A percentile compares a stretch with the other conserved stretches of the same genome.
Evolutionary conservation across 1,284 basidiomycete genomes (phyloP).

Genomic region (Boletellus sp.): DNA sequence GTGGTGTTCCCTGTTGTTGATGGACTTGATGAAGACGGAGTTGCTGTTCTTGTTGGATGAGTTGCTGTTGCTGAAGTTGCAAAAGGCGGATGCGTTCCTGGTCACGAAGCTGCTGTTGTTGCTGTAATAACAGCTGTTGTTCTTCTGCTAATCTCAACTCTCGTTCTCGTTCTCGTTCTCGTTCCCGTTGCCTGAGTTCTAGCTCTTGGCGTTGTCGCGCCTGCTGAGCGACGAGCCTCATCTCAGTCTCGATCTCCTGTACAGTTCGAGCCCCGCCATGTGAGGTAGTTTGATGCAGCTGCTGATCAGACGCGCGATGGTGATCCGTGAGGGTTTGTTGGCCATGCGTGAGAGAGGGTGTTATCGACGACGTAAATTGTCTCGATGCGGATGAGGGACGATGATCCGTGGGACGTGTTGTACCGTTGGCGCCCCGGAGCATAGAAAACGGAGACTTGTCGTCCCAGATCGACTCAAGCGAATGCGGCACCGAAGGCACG

Average conservation of each 20-base stretch:
- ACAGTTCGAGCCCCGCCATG: conserved; percentile 69
- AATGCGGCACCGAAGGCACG: conserved; percentile 32
- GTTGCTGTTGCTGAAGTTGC: conserved; percentile 39
- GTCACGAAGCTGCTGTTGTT: conserved; percentile 36
- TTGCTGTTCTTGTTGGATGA: conserved; percentile 34
- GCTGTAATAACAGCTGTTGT: conserved; percentile 36
- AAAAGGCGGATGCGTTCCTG: conserved; percentile 38
- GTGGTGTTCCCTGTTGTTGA: conserved; percentile 54
- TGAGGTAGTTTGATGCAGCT: conserved; percentile 28
- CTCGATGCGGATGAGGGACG: conserved; percentile 26
- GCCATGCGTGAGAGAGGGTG: conserved; percentile 16
- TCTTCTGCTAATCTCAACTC: conserved; percentile 37
- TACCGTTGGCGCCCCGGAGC: conserved; percentile 54
- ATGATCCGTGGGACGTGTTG: conserved; percentile 36
- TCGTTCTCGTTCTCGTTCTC: conserved; percentile 28
- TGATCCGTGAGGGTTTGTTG: conserved; percentile 23
- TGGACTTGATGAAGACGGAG: conserved; percentile 39
- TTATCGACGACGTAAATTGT: conserved; percentile 21
- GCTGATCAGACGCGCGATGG: conserved; percentile 32
- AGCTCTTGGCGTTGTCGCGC: conserved; percentile 37
- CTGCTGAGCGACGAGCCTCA: conserved; percentile 58
- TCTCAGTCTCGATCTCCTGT: conserved; percentile 93
- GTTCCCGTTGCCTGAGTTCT: conserved; percentile 34
- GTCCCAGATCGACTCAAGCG: conserved; percentile 75
- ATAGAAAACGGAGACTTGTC: conserved; percentile 73